Evolutionary conservation across 2,329 filamentous ascomycete genomes (phyloP), one percentile per base, ranked within the genome.

Genomic region (Sclerotinia spermophila): DNA sequence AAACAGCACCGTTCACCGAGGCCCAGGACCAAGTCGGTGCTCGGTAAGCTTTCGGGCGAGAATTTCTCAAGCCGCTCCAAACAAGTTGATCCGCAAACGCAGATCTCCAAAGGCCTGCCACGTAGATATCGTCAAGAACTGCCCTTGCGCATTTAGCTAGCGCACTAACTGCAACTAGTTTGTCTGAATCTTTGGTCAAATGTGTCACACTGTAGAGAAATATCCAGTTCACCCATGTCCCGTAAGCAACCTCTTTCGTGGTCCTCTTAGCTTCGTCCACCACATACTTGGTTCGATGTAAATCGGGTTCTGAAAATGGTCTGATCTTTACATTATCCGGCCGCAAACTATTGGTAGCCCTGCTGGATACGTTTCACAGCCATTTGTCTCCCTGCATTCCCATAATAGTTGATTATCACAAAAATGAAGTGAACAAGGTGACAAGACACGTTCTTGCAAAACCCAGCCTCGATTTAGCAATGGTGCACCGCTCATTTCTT

Each of bases 361-460:
- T 10, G 35, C 10, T 27, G 64, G 64, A 8, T 42, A 42, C 21
- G 27, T 42, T 42, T 66, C 45, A 19, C 45, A 67, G 8, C 24
- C 27, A 3, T 4, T n/a, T 30, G 30, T 44, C 38, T 56, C 40
- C 35, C 62, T 67, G 8, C 69, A 72, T 60, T 72, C 64, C 71
- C 71, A 72, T 15, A 71, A 27, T 45, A 72, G 17, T 35, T 72
- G 38, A 30, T 53, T 11, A 5, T 71, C 19, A 24, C 60, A 42
- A 53, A 48, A 75, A 51, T 73, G 62, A 7, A 76, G n/a, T 15
- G 68, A 73, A 7, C 75, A 55, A 55, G 68, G 67, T 10, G 75
- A 72, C 27, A 76, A 51, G 24, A 71, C 21, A 40, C 53, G 33
- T 45, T 76, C 75, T 68, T 76, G 74, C 17, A 75, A 51, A 35